Percentiles rank a stretch among this genome's conserved stretches.
These are phyloP conservation scores for Samsoniella hepiali DNA, from an alignment of 2,329 filamentous ascomycete genomes.

Conservation along the genomic window DNA sequence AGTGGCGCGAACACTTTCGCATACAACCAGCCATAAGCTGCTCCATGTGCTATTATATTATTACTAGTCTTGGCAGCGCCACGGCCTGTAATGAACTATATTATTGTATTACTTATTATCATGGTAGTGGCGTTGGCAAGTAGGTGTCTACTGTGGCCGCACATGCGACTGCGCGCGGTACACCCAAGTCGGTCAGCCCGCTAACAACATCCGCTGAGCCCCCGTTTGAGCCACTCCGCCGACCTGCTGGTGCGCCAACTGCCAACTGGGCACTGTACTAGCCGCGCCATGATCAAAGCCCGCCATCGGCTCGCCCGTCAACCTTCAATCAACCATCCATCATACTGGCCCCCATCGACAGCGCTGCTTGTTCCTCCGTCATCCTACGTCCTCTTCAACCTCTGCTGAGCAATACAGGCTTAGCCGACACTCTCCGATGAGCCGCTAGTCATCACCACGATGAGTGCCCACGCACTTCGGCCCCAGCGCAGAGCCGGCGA, in stretches of 20 bases:
- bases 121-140: too few species aligned
- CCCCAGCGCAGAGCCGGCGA: slow-evolving; percentile 14
- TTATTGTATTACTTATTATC: neutral
- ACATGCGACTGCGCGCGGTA: too few species aligned
- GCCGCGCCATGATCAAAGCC: slow-evolving; percentile 1
- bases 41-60: neutral
- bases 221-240: neutral
- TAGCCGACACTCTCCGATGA: slow-evolving; percentile 1
- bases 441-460: slow-evolving; percentile 5
- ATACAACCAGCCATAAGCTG: neutral
- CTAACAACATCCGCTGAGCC: neutral
- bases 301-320: neutral
- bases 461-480: slow-evolving; percentile 19
- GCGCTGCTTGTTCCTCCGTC: neutral
- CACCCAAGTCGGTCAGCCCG: neutral
- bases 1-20: neutral
- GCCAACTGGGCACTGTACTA: slow-evolving; percentile 8
- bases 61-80: neutral
- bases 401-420: neutral
- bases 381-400: neutral
- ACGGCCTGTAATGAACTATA: too few species aligned
- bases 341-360: slow-evolving; percentile 1
- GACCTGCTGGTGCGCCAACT: neutral
- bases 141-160: too few species aligned
- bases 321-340: slow-evolving; percentile 3